phyloP scores from a whole-genome alignment of 129 eudicot genomes.

The Lonicera japonica region DNA sequence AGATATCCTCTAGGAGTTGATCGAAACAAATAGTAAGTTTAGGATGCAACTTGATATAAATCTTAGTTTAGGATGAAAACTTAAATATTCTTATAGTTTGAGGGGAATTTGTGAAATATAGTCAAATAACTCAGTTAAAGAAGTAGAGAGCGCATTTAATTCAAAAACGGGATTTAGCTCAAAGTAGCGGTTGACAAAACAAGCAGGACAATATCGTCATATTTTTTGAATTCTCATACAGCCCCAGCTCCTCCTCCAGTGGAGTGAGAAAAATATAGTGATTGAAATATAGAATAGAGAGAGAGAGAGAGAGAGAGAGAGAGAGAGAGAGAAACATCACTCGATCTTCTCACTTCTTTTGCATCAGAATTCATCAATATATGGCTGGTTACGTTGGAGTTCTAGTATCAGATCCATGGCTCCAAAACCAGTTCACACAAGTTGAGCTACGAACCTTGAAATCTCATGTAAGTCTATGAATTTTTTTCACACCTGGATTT shows the following conservation, averaged over 20 bases:
- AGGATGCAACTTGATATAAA: no score
- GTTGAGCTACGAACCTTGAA: constrained; percentile 88
- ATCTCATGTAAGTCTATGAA: constrained; percentile 67
- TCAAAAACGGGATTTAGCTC: neutral
- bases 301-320: constrained; percentile 19
- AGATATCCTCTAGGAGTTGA: no score
- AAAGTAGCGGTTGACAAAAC: constrained; percentile 36
- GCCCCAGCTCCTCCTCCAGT: constrained; percentile 59
- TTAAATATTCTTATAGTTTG: no score
- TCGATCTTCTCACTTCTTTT: constrained; percentile 1
- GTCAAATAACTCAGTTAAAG: no score
- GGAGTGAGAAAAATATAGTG: neutral
- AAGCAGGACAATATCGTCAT: constrained; percentile 73
- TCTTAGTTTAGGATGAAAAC: no score
- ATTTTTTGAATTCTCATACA: constrained; percentile 62
- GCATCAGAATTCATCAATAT: neutral
- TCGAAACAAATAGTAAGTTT: no score
- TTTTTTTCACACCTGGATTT: neutral
- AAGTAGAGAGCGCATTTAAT: no score
- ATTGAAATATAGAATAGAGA: neutral
- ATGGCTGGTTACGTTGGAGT: constrained; percentile 85
- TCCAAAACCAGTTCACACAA: constrained; percentile 95
- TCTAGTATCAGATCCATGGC: constrained; percentile 96
- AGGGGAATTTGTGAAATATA: no score
- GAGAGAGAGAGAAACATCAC: constrained; percentile 14